Conservation (phyloP, 305 asterid genomes). For the Rubia peregrina region DNA sequence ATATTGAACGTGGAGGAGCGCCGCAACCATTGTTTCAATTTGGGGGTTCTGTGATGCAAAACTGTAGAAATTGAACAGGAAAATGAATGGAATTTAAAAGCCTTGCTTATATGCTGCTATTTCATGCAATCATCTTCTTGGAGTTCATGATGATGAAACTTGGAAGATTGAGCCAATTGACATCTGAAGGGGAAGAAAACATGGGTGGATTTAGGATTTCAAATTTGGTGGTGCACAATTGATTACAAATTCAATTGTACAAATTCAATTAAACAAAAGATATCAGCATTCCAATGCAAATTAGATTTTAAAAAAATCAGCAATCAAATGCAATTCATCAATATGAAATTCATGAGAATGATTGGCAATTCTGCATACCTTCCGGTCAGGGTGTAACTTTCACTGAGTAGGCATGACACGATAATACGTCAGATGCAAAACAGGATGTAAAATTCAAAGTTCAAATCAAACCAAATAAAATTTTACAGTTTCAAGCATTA, state of each 20-base stretch:
- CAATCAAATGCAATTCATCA: no score
- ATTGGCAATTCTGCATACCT: no score
- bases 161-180: neutral
- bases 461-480: no score
- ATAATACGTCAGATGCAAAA: no score
- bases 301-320: no score
- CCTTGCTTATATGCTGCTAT: neutral
- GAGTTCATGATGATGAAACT: neutral
- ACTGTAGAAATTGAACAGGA: neutral
- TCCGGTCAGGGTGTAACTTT: no score
- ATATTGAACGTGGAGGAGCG: slow-evolving; percentile 17
- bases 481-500: no score
- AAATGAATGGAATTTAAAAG: neutral
- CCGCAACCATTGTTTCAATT: slow-evolving; percentile 15
- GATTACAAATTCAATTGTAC: neutral
- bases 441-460: no score
- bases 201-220: neutral
- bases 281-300: no score
- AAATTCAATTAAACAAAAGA: no score
- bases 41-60: neutral
- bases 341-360: no score
- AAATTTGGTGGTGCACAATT: neutral
- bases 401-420: no score
- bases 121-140: neutral
- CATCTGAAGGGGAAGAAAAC: neutral